Evolutionary conservation across 805 yeast genomes (phyloP).

Genomic region (Torulaspora gathmanii): DNA sequence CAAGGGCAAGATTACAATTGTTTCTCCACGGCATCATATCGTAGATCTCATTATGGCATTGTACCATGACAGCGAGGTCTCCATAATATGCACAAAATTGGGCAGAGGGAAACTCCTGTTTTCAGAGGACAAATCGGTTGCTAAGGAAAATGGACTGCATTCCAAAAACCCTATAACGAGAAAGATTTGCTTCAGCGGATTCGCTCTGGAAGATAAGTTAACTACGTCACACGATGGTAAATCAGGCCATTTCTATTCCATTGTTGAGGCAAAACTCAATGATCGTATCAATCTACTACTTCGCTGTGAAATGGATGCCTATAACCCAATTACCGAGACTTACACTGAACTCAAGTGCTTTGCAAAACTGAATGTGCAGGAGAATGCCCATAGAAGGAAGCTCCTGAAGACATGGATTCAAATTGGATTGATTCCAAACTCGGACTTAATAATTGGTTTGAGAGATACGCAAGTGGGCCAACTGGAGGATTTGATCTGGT

Average conservation of each 20-base stretch:
- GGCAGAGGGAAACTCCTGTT: constrained; percentile 21
- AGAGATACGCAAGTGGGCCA: constrained; percentile 27
- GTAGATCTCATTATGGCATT: constrained; percentile 28
- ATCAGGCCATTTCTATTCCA: constrained; percentile 19
- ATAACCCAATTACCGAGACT: constrained; percentile 16
- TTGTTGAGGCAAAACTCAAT: constrained; percentile 24
- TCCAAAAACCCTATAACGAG: constrained; percentile 12
- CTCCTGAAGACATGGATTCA: constrained; percentile 35
- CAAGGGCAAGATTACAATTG: constrained; percentile 16
- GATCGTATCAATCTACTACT: constrained; percentile 22
- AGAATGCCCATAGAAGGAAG: constrained; percentile 28
- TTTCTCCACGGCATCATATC: constrained; percentile 33
- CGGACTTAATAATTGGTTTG: constrained; percentile 31
- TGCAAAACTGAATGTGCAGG: constrained; percentile 20
- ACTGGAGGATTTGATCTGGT: constrained; percentile 24
- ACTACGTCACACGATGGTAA: constrained; percentile 8
- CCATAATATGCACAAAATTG: constrained; percentile 18
- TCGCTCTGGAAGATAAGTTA: constrained; percentile 30
- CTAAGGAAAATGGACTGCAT: constrained; percentile 8
- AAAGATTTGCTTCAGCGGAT: constrained; percentile 30
- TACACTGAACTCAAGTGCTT: constrained; percentile 35
- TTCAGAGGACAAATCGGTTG: constrained; percentile 16
- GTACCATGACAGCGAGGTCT: constrained; percentile 15
- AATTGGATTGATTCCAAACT: constrained; percentile 25
- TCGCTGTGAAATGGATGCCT: constrained; percentile 35